Percentiles rank a stretch among this genome's conserved stretches.
These are phyloP conservation scores for Avena insularis DNA, from an alignment of 176 grass and related monocot species.

Conservation along the genomic window DNA sequence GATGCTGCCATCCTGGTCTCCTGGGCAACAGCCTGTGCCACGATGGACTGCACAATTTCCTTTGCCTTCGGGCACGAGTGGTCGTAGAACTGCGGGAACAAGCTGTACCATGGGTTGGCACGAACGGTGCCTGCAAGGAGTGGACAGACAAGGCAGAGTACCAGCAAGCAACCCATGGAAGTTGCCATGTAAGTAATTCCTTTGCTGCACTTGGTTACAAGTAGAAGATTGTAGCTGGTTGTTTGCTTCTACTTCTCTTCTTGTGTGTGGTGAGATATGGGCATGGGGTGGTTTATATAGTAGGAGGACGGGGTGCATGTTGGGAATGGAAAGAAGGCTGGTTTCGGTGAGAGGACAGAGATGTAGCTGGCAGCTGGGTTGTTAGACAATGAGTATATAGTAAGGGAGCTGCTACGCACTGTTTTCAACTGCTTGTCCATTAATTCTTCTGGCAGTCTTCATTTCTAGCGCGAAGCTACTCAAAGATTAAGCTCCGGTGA, in stretches of 20 bases:
- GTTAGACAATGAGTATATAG: constrained; percentile 51
- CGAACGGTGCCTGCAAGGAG: constrained; percentile 40
- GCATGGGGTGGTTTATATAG: constrained; percentile 58
- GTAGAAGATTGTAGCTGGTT: constrained; percentile 29
- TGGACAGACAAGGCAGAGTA: constrained; percentile 56
- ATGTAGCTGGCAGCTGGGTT: constrained; percentile 49
- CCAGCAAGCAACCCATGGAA: constrained; percentile 49
- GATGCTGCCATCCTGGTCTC: constrained; percentile 89
- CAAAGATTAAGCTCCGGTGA: not conserved
- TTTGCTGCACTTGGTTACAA: constrained; percentile 32
- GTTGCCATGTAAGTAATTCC: constrained; percentile 50
- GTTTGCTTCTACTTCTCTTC: constrained; percentile 36
- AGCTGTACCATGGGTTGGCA: constrained; percentile 55
- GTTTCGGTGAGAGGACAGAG: constrained; percentile 29
- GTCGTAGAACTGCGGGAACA: constrained; percentile 82
- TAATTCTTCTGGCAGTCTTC: constrained; percentile 13
- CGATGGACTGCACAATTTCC: constrained; percentile 74
- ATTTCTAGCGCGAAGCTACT: constrained; percentile 16
- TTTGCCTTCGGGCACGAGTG: constrained; percentile 71
- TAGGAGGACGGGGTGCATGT: constrained; percentile 17
- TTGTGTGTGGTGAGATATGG: constrained; percentile 35
- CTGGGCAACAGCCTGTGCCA: constrained; percentile 74
- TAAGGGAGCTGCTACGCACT: constrained; percentile 37
- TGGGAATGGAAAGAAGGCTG: constrained; percentile 20
- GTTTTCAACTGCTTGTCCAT: constrained; percentile 22